Evolutionary conservation across 805 yeast genomes (phyloP), one percentile per base, ranked within the genome.

Genomic region (Tetrapisispora arboricola): DNA sequence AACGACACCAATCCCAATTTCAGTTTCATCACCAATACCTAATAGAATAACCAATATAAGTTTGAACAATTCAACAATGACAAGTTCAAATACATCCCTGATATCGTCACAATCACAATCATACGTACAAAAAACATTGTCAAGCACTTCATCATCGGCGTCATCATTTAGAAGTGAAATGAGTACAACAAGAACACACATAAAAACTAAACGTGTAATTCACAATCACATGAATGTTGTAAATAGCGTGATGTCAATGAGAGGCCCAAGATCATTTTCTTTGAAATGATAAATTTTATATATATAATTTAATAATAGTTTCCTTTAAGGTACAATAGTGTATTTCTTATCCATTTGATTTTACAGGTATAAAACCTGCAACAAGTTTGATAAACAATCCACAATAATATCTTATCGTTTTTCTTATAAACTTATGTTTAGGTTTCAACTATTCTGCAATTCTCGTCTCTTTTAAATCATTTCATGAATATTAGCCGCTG

Each of bases 171-270:
- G 44, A 26, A 49, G 54, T 35, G 24, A 32, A 19, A 28, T 32
- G 6, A 42, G 43, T 26, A 29, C 44, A 15, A 20, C 39, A 22
- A 40, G 31, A 15, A 21, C 17, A 19, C 28, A 29, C 6, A 6
- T 15, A 13, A 50, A 39, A 35, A 44, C 43, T 32, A 49, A 44
- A 32, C 38, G 30, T 11, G 43, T 39, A 2, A 31, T 46, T 3
- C 55, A 51, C 30, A 48, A 51, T 27, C 55, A 51, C 39, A 35
- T 51, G 37, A 53, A 48, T 25, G 45, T 51, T n/a, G 38, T 51
- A 1, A 40, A 39, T n/a, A 48, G 51, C 30, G 45, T 50, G 2
- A 44, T 40, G 1, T 32, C 44, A 2, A 37, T 41, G 19, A 30
- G 44, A 24, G 46, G 55, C 2, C 43, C 48, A 22, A 46, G 56